Evolutionary conservation across 83 land plant species (phyloP), one percentile per base, ranked within the genome.

Genomic region (Isoetes engelmannii): DNA sequence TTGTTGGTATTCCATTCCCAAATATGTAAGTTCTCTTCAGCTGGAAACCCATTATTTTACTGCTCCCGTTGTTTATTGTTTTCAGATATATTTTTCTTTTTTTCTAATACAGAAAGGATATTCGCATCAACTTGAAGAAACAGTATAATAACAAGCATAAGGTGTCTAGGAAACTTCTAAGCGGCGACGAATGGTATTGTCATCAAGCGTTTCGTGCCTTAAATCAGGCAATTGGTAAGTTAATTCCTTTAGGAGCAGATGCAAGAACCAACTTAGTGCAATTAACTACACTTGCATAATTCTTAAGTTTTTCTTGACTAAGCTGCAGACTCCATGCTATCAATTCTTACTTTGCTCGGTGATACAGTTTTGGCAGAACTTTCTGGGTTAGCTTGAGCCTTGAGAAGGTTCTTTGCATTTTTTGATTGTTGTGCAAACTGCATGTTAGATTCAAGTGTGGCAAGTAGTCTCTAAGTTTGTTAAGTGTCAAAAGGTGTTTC

Each of bases 161-260:
- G 67, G 69, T 80, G 63, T 73, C 82, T 4, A 90, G 84, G 69
- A 76, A 77, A 43, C 89, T 94, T 47, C 63, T 90, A 13, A 86
- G 90, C 83, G 98, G 98, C 54, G 86, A 77, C 75, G 84, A 90
- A 47, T 94, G 98, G 98, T 94, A 94, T 77, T 94, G 96, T 75
- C 80, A 94, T 19, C 98, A 94, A 82, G 96, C 98, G 15, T 94
- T 94, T 67, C 86, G 98, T 42, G 90, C 98, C 59, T 68, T 94
- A 13, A 94, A 94, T 67, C 98, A 94, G 74, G 98, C 98, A 69
- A 82, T 86, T 48, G 98, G 98, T 90, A 74, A 57, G 72, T 63
- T 12, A 12, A 12, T 0, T 59, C 18, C 28, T 7, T 59, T 8
- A 28, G 37, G 37, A 28, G 37, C 37, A 28, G 37, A 28, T 28